These are phyloP conservation scores for Cladosporium phlei DNA, from an alignment of 2,329 filamentous ascomycete genomes.

Conservation along the genomic window DNA sequence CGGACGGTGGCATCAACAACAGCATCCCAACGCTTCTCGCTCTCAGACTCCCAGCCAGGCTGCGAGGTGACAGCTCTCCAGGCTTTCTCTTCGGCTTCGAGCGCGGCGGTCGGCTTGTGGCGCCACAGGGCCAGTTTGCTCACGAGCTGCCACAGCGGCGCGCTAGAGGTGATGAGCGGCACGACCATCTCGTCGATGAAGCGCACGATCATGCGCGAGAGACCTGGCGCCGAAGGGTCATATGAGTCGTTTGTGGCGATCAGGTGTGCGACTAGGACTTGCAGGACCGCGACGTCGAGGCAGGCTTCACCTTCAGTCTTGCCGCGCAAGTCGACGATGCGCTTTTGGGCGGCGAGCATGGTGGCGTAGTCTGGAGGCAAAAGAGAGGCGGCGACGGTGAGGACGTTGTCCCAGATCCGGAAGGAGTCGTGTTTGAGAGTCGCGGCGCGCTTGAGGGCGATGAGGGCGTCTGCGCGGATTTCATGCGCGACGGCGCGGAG, in stretches of 20 bases:
- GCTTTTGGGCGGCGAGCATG: slow-evolving; percentile 67
- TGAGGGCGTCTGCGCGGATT: slow-evolving; percentile 68
- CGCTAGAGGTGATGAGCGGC: slow-evolving; percentile 77
- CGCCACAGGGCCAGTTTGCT: slow-evolving; percentile 69
- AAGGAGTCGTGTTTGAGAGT: slow-evolving; percentile 78
- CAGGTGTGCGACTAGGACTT: slow-evolving; percentile 66
- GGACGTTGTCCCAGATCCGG: slow-evolving; percentile 94
- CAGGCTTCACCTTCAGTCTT: slow-evolving; percentile 66
- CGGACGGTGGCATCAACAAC: slow-evolving; percentile 76
- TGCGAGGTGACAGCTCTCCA: slow-evolving; percentile 69
- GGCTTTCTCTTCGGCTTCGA: slow-evolving; percentile 82
- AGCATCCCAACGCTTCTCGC: slow-evolving; percentile 61
- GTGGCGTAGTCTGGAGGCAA: slow-evolving; percentile 70
- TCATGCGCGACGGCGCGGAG: slow-evolving; percentile 49
- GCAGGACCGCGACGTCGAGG: slow-evolving; percentile 69
- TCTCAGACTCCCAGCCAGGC: slow-evolving; percentile 53
- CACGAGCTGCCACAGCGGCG: slow-evolving; percentile 71
- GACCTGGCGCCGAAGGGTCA: slow-evolving; percentile 42
- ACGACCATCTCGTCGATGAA: slow-evolving; percentile 71
- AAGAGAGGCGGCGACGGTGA: slow-evolving; percentile 77
- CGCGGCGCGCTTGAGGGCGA: slow-evolving; percentile 82
- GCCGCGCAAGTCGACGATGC: slow-evolving; percentile 69
- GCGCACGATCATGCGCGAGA: slow-evolving; percentile 60
- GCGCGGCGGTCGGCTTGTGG: slow-evolving; percentile 62
- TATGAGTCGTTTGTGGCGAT: slow-evolving; percentile 48